Conservation (phyloP, 306 rosid genomes). For the Pyrus pyrifolia region DNA sequence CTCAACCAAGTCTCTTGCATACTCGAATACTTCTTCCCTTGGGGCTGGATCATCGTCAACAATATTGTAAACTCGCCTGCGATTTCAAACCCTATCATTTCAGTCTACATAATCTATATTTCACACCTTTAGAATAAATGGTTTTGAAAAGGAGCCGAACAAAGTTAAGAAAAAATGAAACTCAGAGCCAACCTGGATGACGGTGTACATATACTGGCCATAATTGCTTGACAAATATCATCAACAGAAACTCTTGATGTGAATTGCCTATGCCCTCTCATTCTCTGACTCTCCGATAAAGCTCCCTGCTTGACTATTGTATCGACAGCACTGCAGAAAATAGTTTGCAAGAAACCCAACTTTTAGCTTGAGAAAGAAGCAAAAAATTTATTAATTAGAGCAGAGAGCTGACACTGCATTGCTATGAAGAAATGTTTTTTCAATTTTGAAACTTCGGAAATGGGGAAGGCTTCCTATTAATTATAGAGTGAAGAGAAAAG, state of each 20-base stretch:
- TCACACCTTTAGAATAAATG: background rate
- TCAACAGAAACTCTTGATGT: constrained; percentile 80
- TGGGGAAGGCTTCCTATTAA: no score
- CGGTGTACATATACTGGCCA: constrained; percentile 39
- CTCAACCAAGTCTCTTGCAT: constrained; percentile 63
- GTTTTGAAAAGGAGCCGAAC: background rate
- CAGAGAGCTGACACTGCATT: background rate
- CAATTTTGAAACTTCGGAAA: background rate
- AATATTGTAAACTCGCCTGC: constrained; percentile 61
- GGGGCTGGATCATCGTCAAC: constrained; percentile 83
- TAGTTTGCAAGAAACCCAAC: background rate
- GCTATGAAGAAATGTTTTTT: background rate
- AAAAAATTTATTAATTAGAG: background rate
- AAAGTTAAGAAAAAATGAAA: background rate
- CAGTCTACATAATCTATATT: background rate
- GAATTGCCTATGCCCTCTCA: constrained; percentile 46
- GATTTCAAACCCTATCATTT: background rate
- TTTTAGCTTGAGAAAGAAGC: background rate
- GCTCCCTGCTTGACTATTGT: constrained; percentile 59
- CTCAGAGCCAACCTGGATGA: constrained; percentile 31
- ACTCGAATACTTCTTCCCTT: constrained; percentile 72
- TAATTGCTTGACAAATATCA: constrained; percentile 79
- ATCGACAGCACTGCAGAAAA: constrained; percentile 57
- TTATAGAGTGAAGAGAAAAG: background rate
- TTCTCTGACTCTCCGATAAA: constrained; percentile 51